Conservation (phyloP, 208 protist genomes). For the Naegleria lovaniensis region DNA sequence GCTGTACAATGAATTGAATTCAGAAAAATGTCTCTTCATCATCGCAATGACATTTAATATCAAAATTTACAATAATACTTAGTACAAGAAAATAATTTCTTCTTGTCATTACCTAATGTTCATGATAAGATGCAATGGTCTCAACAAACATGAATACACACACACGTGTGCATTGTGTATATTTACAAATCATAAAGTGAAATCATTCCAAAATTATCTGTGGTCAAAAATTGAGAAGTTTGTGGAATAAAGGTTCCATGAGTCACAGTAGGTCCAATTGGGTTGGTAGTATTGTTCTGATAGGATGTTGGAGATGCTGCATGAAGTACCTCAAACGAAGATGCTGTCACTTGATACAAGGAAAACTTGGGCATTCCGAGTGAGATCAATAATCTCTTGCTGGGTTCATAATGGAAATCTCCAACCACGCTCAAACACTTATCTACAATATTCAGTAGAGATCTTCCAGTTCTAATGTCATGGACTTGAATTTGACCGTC, state of each 20-base stretch:
- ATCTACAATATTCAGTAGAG: neutral
- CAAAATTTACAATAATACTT: too few relatives aligned
- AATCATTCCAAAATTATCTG: neutral
- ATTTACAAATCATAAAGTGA: neutral
- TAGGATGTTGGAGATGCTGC: neutral
- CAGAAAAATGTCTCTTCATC: too few relatives aligned
- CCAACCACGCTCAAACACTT: neutral
- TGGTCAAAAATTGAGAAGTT: neutral
- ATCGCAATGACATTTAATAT: too few relatives aligned
- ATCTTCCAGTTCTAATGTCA: slow-evolving; percentile 7
- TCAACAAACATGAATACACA: too few relatives aligned
- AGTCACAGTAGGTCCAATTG: neutral
- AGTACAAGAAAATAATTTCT: too few relatives aligned
- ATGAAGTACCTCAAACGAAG: neutral
- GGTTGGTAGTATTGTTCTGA: neutral
- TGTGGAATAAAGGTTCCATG: neutral
- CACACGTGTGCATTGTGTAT: too few relatives aligned
- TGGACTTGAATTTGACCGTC: slow-evolving; percentile 16
- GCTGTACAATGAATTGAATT: too few relatives aligned
- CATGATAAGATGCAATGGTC: too few relatives aligned
- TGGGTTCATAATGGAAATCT: neutral
- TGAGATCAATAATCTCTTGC: neutral
- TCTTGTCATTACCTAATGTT: too few relatives aligned
- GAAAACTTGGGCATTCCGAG: neutral
- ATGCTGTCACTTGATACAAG: neutral